Evolutionary conservation across 495 filamentous ascomycete genomes (phyloP).

Genomic region (Neurospora africana): DNA sequence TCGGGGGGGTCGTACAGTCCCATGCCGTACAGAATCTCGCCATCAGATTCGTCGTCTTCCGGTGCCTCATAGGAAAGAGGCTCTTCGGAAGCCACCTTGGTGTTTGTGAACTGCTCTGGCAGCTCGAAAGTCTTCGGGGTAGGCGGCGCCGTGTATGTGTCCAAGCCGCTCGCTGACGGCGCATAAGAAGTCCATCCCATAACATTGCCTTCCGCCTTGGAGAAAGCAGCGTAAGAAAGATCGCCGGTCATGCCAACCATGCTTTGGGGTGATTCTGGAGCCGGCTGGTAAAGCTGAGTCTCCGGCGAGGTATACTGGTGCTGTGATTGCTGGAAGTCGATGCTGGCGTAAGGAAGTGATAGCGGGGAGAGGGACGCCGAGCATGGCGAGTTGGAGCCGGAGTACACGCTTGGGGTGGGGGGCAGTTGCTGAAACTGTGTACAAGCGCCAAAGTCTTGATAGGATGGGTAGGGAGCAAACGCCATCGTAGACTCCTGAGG

Average conservation of each 20-base stretch:
- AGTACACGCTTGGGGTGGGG: conserved; percentile 32
- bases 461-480: conserved; percentile 16
- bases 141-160: conserved; percentile 40
- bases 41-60: conserved; percentile 33
- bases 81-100: conserved; percentile 31
- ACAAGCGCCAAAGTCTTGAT: conserved; percentile 27
- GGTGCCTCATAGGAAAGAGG: conserved; percentile 35
- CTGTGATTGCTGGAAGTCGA: conserved; percentile 8
- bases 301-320: not conserved
- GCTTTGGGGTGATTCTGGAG: not conserved
- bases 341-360: conserved; percentile 22
- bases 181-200: conserved; percentile 33
- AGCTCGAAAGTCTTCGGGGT: conserved; percentile 47
- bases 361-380: conserved; percentile 30
- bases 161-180: conserved; percentile 20
- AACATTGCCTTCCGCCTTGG: conserved; percentile 9
- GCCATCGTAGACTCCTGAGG: conserved; percentile 21
- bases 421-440: conserved; percentile 30
- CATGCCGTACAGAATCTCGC: conserved; percentile 71
- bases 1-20: conserved; percentile 68
- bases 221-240: conserved; percentile 8
- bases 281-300: conserved; percentile 1
- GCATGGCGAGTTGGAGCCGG: conserved; percentile 36
- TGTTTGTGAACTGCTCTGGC: conserved; percentile 17
- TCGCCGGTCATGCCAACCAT: conserved; percentile 1